A percentile compares a stretch with the other conserved stretches of the same genome.
Conservation (phyloP, 2,329 filamentous ascomycete genomes). For the Amylocarpus encephaloides region DNA sequence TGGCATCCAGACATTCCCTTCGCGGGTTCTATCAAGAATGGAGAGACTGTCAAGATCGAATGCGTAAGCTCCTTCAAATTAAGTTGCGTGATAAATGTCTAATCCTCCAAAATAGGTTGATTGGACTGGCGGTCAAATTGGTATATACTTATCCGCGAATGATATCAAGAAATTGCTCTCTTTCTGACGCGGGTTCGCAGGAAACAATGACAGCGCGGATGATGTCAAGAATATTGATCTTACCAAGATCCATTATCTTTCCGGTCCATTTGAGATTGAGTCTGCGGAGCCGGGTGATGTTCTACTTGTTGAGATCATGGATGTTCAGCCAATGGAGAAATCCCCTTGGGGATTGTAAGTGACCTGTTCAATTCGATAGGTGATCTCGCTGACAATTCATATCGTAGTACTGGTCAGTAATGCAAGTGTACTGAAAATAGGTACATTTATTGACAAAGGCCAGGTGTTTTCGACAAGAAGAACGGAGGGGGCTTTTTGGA, state of each 20-base stretch:
- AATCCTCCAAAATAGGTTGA: constrained; percentile 16
- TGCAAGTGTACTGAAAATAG: neutral
- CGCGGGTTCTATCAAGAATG: constrained; percentile 66
- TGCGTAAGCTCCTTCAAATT: constrained; percentile 44
- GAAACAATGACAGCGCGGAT: constrained; percentile 84
- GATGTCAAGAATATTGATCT: constrained; percentile 81
- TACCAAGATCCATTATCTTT: constrained; percentile 79
- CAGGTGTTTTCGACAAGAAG: constrained; percentile 55
- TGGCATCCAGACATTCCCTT: constrained; percentile 90
- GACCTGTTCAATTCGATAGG: constrained; percentile 33
- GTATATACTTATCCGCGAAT: constrained; percentile 41
- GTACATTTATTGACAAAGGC: neutral
- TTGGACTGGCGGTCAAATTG: constrained; percentile 72
- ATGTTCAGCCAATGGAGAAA: constrained; percentile 82
- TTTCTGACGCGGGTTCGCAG: constrained; percentile 21
- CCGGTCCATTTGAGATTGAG: constrained; percentile 82
- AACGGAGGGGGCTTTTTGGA: constrained; percentile 90
- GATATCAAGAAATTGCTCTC: neutral
- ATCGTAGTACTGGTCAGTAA: constrained; percentile 21
- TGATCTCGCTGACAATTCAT: neutral
- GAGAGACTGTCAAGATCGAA: constrained; percentile 89
- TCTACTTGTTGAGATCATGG: constrained; percentile 76
- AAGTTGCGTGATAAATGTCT: constrained; percentile 2
- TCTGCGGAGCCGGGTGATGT: constrained; percentile 80
- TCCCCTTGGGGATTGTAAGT: constrained; percentile 89